These are phyloP conservation scores for Solanum paucissectum DNA, from an alignment of 257 asterid species.

Conservation along the genomic window DNA sequence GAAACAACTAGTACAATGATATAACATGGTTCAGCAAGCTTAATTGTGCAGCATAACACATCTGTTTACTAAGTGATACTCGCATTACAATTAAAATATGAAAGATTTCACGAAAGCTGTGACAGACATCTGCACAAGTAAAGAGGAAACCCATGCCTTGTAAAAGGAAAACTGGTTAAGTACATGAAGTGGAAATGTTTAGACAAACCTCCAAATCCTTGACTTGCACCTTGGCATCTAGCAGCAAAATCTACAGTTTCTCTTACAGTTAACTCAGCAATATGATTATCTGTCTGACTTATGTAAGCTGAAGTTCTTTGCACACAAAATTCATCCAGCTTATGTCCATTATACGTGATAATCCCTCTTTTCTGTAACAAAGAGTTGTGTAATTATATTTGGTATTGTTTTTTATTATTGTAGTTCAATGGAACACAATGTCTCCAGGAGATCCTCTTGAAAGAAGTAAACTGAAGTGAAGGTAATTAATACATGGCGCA, in stretches of 20 bases:
- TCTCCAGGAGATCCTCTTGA: neutral
- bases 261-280: constrained; percentile 84
- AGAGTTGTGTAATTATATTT: neutral
- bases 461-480: neutral
- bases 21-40: neutral
- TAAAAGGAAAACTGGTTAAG: neutral
- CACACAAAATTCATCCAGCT: constrained; percentile 53
- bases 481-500: neutral
- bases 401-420: neutral
- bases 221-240: constrained; percentile 80
- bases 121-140: neutral
- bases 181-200: neutral
- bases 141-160: neutral
- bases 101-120: neutral
- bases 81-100: neutral
- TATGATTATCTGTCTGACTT: constrained; percentile 83
- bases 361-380: constrained; percentile 55
- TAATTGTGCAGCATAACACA: neutral
- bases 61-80: neutral
- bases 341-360: constrained; percentile 64
- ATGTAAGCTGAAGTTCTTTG: constrained; percentile 76
- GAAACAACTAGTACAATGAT: neutral
- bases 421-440: neutral
- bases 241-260: constrained; percentile 92
- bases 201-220: constrained; percentile 52